Base-by-base conservation (phyloP, 768 basidiomycete genomes). In the Auriculariales sp. region DNA sequence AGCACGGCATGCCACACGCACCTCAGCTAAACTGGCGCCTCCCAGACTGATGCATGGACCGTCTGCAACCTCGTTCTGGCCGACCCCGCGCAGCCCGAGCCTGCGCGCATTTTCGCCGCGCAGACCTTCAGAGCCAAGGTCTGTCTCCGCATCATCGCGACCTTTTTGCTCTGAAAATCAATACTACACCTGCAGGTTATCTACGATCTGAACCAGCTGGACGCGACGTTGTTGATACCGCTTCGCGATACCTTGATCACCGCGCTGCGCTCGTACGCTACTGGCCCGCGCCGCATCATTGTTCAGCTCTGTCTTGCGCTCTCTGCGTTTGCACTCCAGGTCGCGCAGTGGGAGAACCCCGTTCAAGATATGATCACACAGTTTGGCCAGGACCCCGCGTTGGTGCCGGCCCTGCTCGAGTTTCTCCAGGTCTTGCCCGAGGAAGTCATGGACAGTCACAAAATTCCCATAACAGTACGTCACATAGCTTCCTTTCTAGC, bases 51-150 rank as follows among this genome's bases (percentile, higher is more conserved):
- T 66, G 93, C 95, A 57, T 99, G 95, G 95, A 75, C 81, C 57
- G 88, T 87, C 47, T 95, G 91, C 67, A 93, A 94, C 68, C 73
- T 83, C 65, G 78, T 99, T 57, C 78, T 99, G 55, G 78, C 83
- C 54, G 79, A 81, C 4, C 76, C 81, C 39, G 83, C 90, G 57
- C 79, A 78, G 3, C 85, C 89, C 2, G 62, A 70, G 28, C 75
- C 88, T 48, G 88, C 89, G 32, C 88, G 90, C 63, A 66, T 95
- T 48, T 97, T 99, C 60, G 93, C 92, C 7, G 92, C 94, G 1
- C 95, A 99, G 66, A 98, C 95, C 0, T 88, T 99, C 62, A 74
- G 93, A 62, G 73, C 85, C 46, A 99, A 99, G 75, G 95, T 89
- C 53, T 56, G 81, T 36, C 44, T 46, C 46, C 49, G 28, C 28